These are phyloP conservation scores for Rhodomyrtus tomentosa DNA, from an alignment of 345 rosid species.

Conservation along the genomic window DNA sequence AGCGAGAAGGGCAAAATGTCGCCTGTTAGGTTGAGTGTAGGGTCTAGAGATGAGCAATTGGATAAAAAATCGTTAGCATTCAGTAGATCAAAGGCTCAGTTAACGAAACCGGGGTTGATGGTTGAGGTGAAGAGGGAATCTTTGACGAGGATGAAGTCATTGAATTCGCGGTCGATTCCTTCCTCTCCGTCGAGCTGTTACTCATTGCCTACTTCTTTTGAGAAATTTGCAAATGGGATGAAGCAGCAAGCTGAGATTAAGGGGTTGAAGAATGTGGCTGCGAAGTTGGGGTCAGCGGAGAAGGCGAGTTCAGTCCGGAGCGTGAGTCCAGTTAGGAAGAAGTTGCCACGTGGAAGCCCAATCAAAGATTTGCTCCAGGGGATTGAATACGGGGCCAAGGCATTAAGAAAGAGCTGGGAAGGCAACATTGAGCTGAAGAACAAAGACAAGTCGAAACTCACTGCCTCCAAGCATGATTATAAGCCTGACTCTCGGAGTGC, in stretches of 20 bases:
- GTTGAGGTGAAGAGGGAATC: conserved; percentile 51
- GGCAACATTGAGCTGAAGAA: conserved; percentile 66
- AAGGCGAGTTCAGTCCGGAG: conserved; percentile 37
- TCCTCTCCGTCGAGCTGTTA: conserved; percentile 85
- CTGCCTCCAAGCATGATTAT: conserved; percentile 27
- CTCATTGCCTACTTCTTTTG: conserved; percentile 77
- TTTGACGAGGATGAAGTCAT: conserved; percentile 37
- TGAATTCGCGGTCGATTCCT: conserved; percentile 69
- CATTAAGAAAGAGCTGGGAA: conserved; percentile 97
- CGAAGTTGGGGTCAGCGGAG: conserved; percentile 34
- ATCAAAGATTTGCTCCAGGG: conserved; percentile 60
- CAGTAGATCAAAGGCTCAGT: conserved; percentile 49
- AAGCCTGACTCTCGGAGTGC: conserved; percentile 45
- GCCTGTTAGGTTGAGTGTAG: conserved; percentile 33
- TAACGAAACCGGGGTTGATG: conserved; percentile 19
- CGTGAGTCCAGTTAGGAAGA: conserved; percentile 37
- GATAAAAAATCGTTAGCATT: conserved; percentile 22
- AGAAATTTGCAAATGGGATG: conserved; percentile 71
- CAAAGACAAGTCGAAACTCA: conserved; percentile 31
- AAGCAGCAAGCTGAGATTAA: conserved; percentile 62
- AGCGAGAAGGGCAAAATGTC: conserved; percentile 41
- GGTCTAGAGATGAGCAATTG: conserved; percentile 38
- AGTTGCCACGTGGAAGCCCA: conserved; percentile 25
- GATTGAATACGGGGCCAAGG: conserved; percentile 80
- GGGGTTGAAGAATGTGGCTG: conserved; percentile 40